Percentiles rank a stretch among this genome's conserved stretches.
Evolutionary conservation across 495 filamentous ascomycete species (phyloP).

Genomic region (Letharia lupina): DNA sequence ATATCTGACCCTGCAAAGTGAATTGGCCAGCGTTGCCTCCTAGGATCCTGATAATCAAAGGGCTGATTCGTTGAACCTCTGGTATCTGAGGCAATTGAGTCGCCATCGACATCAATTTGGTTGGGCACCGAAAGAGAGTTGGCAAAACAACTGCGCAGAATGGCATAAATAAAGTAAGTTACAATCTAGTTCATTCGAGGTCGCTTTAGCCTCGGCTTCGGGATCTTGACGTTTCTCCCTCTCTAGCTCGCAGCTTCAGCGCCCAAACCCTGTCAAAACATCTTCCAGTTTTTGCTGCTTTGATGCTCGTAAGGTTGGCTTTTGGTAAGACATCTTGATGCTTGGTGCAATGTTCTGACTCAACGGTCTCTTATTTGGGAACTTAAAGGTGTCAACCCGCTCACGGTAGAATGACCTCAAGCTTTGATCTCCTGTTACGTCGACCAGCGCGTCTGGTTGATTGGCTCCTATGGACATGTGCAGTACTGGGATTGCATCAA

Average conservation of each 20-base stretch:
- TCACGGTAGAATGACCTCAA: slow-evolving; percentile 8
- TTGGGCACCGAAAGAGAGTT: neutral
- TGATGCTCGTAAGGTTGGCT: slow-evolving; percentile 14
- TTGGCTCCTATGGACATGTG: slow-evolving; percentile 12
- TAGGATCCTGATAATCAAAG: slow-evolving; percentile 62
- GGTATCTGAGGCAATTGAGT: slow-evolving; percentile 44
- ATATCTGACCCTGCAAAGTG: slow-evolving; percentile 42
- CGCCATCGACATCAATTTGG: slow-evolving; percentile 33
- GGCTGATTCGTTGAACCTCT: slow-evolving; percentile 58
- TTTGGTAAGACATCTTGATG: slow-evolving; percentile 9
- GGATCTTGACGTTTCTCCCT: slow-evolving; percentile 11
- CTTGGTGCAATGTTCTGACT: neutral
- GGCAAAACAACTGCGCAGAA: neutral
- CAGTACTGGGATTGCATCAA: slow-evolving; percentile 15
- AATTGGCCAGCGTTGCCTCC: slow-evolving; percentile 76
- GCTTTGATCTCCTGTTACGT: neutral
- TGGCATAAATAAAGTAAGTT: neutral
- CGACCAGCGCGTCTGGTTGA: slow-evolving; percentile 6
- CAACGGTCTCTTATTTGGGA: neutral
- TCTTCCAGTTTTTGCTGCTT: slow-evolving; percentile 22
- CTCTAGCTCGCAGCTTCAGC: neutral
- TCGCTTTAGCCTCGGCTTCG: slow-evolving; percentile 10
- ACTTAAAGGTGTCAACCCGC: neutral
- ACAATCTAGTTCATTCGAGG: neutral
- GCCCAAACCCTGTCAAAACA: slow-evolving; percentile 16